Base-by-base conservation (phyloP, 2,329 filamentous ascomycete genomes). In the Biscogniauxia sp. region DNA sequence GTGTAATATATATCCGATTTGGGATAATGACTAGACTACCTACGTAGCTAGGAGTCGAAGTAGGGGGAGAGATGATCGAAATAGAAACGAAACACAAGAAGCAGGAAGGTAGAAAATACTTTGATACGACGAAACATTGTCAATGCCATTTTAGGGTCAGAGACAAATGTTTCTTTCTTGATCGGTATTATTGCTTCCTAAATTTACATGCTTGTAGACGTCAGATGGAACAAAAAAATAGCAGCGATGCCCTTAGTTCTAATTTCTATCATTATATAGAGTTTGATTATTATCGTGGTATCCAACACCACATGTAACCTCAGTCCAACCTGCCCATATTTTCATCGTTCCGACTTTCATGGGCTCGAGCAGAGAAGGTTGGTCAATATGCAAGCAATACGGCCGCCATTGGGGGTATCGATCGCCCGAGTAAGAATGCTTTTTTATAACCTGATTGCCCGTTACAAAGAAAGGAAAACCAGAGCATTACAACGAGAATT, bases 181-280 rank as follows among this genome's bases (percentile, higher is more conserved):
- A 57, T 59, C 59, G n/a, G 13, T 51, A 52, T 58, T 64, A 63
- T 51, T 51, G 50, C 9, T 51, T 19, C 50, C 19, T 51, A 20
- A 13, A 51, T 2, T 51, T 51, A 59, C 62, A 64, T 61, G 60
- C 55, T 63, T 62, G 62, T 60, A 64, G 58, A 62, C 56, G 56
- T 56, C 28, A 59, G 20, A 53, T 45, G 37, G 37, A 51, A 53
- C 58, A 57, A 63, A 37, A 37, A 15, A 13, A 15, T 64, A 61
- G 64, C 64, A 66, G 64, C 63, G 64, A 66, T 66, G 64, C 64
- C 55, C 62, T 62, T 56, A 49, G 61, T 20, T 66, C 64, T 66
- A 66, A 63, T 65, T 59, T 65, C 64, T 66, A 66, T 45, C 62
- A 66, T 66, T 66, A 66, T 45, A 45, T 51, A 63, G 50, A 60